phyloP scores from a whole-genome alignment of 352 stramenopile species.

The Globisporangium spiculum region DNA sequence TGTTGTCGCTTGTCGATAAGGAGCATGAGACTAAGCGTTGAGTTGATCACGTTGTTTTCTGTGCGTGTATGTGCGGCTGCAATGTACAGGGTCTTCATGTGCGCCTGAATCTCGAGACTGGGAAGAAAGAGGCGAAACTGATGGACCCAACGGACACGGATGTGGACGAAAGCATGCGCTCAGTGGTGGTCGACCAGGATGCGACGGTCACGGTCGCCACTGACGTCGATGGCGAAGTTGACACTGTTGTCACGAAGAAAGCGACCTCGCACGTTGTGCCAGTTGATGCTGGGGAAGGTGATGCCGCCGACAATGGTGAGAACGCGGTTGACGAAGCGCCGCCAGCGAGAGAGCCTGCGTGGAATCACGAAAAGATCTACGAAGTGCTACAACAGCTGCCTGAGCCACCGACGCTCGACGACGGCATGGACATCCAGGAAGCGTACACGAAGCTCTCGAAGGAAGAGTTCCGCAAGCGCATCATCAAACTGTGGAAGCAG shows the following conservation, averaged over 20 bases:
- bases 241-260: slow-evolving; percentile 17
- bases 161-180: slow-evolving; percentile 31
- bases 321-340: slow-evolving; percentile 26
- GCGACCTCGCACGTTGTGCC: not conserved
- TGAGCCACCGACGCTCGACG: slow-evolving; percentile 62
- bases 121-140: slow-evolving; percentile 84
- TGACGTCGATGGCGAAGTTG: slow-evolving; percentile 51
- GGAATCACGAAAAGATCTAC: slow-evolving; percentile 88
- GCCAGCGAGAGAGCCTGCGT: slow-evolving; percentile 53
- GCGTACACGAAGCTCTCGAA: slow-evolving; percentile 63
- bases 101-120: slow-evolving; percentile 77
- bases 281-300: not conserved
- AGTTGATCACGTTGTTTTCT: slow-evolving; percentile 6
- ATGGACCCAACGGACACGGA: slow-evolving; percentile 38
- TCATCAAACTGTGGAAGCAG: slow-evolving; percentile 80
- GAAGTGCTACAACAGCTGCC: slow-evolving; percentile 76
- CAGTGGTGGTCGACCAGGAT: slow-evolving; percentile 34
- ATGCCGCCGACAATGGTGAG: not conserved
- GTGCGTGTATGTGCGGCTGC: not conserved
- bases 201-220: slow-evolving; percentile 56
- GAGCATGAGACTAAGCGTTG: not conserved
- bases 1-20: not conserved
- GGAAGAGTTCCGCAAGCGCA: slow-evolving; percentile 68
- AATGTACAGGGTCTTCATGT: slow-evolving; percentile 74
- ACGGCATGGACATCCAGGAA: slow-evolving; percentile 74